These are phyloP conservation scores for Apiospora rasikravindrae DNA, from an alignment of 2,329 filamentous ascomycete genomes.

Conservation along the genomic window DNA sequence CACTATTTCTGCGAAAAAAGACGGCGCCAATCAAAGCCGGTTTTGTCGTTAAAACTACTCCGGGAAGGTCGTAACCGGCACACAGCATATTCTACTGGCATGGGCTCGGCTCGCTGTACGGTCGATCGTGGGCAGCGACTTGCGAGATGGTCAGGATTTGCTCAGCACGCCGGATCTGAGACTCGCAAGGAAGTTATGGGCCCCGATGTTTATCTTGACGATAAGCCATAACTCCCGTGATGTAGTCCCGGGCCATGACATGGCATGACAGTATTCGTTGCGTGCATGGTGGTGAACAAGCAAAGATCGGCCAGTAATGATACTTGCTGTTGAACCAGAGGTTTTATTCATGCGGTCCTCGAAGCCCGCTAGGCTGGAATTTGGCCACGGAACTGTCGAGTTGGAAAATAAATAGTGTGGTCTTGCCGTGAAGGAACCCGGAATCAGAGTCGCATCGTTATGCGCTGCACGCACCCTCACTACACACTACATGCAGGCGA, in stretches of 20 bases:
- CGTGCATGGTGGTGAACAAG: neutral
- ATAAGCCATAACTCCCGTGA: neutral
- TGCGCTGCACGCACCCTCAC: constrained; percentile 2
- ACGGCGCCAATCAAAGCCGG: neutral
- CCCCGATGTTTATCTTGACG: neutral
- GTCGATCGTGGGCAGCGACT: constrained; percentile 4
- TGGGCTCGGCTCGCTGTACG: constrained; percentile 1
- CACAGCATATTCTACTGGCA: neutral
- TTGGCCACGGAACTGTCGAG: neutral
- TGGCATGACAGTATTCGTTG: neutral
- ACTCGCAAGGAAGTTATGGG: neutral
- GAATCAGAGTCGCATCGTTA: constrained; percentile 12
- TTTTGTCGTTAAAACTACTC: neutral
- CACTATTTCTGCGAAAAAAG: neutral
- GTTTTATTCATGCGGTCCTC: constrained; percentile 3
- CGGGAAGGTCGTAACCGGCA: neutral
- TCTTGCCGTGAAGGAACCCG: neutral
- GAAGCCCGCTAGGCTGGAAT: neutral
- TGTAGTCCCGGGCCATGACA: neutral
- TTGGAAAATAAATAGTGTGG: neutral
- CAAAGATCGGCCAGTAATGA: neutral
- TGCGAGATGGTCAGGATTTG: neutral
- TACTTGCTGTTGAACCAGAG: neutral
- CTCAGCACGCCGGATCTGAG: neutral
- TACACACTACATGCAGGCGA: constrained; percentile 10